Conservation (phyloP, 1,139 yeast genomes). For the Saccharomycopsis crataegensis region DNA sequence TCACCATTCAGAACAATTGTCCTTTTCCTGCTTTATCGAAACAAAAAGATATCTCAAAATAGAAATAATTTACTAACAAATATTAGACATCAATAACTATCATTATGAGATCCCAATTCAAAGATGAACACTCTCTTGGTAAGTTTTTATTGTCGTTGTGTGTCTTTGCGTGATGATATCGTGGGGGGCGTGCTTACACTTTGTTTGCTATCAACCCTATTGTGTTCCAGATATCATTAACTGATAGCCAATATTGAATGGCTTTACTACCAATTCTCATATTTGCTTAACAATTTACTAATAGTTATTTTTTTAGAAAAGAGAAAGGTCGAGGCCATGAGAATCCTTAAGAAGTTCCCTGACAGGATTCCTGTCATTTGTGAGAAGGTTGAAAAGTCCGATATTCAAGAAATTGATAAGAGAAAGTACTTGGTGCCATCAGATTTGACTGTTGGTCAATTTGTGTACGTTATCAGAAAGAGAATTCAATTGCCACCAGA, state of each 20-base stretch:
- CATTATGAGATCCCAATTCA: conserved; percentile 79
- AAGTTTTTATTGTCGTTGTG: conserved; percentile 29
- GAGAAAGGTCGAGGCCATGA: conserved; percentile 91
- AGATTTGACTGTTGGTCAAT: conserved; percentile 94
- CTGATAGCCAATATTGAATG: too few relatives aligned
- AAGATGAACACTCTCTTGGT: conserved; percentile 88
- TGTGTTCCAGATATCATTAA: too few relatives aligned
- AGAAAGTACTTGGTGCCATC: conserved; percentile 95
- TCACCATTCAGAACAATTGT: too few relatives aligned
- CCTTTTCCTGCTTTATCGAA: too few relatives aligned
- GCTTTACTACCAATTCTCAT: neutral
- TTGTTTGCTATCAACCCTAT: too few relatives aligned
- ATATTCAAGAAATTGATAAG: conserved; percentile 93
- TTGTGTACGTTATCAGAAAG: conserved; percentile 93
- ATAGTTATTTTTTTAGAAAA: conserved; percentile 44
- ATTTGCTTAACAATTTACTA: neutral
- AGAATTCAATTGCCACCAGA: conserved; percentile 94
- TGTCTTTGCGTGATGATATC: neutral
- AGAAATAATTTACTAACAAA: too few relatives aligned
- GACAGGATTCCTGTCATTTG: conserved; percentile 96
- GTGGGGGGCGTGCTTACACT: too few relatives aligned
- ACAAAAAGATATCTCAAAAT: too few relatives aligned
- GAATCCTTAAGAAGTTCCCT: conserved; percentile 81
- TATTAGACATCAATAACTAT: neutral
- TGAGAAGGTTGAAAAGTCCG: conserved; percentile 95